Evolutionary conservation across 2,329 filamentous ascomycete genomes (phyloP).

Genomic region (Alternaria novae-zelandiae): DNA sequence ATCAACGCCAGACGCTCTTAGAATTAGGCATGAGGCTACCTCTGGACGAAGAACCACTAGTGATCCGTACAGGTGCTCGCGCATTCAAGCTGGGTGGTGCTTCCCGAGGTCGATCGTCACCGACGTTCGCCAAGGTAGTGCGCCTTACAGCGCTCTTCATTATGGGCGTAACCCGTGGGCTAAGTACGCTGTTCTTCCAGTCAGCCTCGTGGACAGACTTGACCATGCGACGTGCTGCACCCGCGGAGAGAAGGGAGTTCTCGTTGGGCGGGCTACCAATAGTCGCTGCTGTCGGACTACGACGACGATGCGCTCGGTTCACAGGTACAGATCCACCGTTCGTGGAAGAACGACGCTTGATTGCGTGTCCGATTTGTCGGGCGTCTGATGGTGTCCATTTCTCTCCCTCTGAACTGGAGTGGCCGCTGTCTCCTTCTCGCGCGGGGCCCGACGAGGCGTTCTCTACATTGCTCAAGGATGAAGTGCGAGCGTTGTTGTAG

Average conservation of each 20-base stretch:
- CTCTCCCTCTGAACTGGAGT: slow-evolving; percentile 57
- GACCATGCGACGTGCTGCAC: slow-evolving; percentile 71
- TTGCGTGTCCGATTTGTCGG: slow-evolving; percentile 61
- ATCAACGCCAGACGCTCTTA: slow-evolving; percentile 45
- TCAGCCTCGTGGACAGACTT: slow-evolving; percentile 65
- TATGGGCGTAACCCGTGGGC: slow-evolving; percentile 65
- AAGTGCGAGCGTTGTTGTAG: slow-evolving; percentile 53
- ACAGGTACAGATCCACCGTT: slow-evolving; percentile 50
- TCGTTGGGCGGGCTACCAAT: slow-evolving; percentile 61
- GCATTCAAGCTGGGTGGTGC: slow-evolving; percentile 26
- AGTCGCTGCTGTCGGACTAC: slow-evolving; percentile 59
- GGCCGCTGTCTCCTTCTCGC: slow-evolving; percentile 40
- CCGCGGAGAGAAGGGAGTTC: slow-evolving; percentile 67
- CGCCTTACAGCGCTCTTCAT: slow-evolving; percentile 57
- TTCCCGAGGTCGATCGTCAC: slow-evolving; percentile 40
- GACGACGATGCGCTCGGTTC: slow-evolving; percentile 57
- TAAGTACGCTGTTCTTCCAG: slow-evolving; percentile 64
- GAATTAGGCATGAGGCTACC: slow-evolving; percentile 38
- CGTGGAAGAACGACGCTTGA: slow-evolving; percentile 60
- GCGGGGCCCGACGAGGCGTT: slow-evolving; percentile 31
- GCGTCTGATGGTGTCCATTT: slow-evolving; percentile 59
- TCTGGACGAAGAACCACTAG: slow-evolving; percentile 38
- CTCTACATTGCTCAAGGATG: slow-evolving; percentile 63
- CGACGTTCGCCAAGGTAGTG: slow-evolving; percentile 44
- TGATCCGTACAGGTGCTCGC: slow-evolving; percentile 41